Evolutionary conservation across 495 filamentous ascomycete genomes (phyloP).

Genomic region (Astrocystis sublimbata): DNA sequence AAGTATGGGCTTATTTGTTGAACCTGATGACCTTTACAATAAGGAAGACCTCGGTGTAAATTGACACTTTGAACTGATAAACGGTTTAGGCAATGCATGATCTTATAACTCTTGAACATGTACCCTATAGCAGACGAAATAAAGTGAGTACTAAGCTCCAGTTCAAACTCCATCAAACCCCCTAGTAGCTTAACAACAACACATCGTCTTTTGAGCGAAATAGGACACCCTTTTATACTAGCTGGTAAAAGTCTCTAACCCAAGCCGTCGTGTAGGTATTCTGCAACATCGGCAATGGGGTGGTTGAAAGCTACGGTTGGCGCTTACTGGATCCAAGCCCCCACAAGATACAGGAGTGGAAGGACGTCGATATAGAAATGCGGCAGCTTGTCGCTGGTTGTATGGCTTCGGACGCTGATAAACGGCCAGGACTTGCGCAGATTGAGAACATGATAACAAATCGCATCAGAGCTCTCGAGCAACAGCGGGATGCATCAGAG

Average conservation of each 20-base stretch:
- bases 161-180: too few species aligned
- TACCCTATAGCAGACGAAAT: not conserved
- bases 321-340: not conserved
- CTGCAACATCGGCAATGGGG: not conserved
- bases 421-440: not conserved
- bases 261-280: not conserved
- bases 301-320: not conserved
- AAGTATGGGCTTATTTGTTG: not conserved
- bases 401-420: not conserved
- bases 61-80: not conserved
- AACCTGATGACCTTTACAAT: not conserved
- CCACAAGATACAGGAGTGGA: not conserved
- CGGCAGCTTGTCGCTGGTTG: constrained; percentile 12
- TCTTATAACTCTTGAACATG: not conserved
- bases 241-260: not conserved
- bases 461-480: not conserved
- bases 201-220: not conserved
- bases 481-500: too few species aligned
- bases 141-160: not conserved
- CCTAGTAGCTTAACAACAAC: too few species aligned
- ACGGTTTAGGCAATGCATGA: constrained; percentile 12
- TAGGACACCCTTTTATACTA: not conserved
- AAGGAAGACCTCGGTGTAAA: not conserved
- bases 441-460: not conserved
- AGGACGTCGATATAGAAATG: constrained; percentile 10